Percentiles rank a stretch among this genome's conserved stretches.
Evolutionary conservation across 495 filamentous ascomycete genomes (phyloP).

Genomic region (Talaromyces proteolyticus): DNA sequence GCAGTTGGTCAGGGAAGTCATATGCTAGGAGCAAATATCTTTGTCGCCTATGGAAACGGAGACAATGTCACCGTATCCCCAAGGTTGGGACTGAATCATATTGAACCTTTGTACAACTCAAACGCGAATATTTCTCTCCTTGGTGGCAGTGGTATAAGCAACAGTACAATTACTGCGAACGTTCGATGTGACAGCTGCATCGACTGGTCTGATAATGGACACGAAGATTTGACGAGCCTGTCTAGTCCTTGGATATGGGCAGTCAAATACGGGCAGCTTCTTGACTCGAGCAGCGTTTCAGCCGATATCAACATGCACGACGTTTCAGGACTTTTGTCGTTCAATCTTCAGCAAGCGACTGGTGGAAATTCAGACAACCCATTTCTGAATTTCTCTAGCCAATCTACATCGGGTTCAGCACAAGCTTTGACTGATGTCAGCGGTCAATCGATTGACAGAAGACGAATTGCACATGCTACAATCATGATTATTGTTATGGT

Average conservation of each 20-base stretch:
- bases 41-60: slow-evolving; percentile 53
- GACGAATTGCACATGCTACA: slow-evolving; percentile 31
- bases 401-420: neutral
- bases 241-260: slow-evolving; percentile 56
- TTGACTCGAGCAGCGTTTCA: slow-evolving; percentile 42
- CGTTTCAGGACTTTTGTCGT: slow-evolving; percentile 34
- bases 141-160: slow-evolving; percentile 48
- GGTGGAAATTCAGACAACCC: slow-evolving; percentile 55
- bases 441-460: slow-evolving; percentile 3
- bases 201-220: slow-evolving; percentile 42
- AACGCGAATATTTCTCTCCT: slow-evolving; percentile 42
- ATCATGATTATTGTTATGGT: slow-evolving; percentile 34
- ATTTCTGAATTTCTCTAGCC: slow-evolving; percentile 29
- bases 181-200: slow-evolving; percentile 48
- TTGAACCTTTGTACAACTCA: slow-evolving; percentile 41
- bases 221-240: slow-evolving; percentile 32
- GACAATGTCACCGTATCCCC: slow-evolving; percentile 61
- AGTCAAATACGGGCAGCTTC: slow-evolving; percentile 45
- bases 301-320: slow-evolving; percentile 53
- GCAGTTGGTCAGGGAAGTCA: slow-evolving; percentile 50
- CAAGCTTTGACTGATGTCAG: neutral
- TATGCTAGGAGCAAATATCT: slow-evolving; percentile 59
- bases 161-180: slow-evolving; percentile 55
- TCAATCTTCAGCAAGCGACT: slow-evolving; percentile 51
- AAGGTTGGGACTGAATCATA: slow-evolving; percentile 40